phyloP scores from a whole-genome alignment of 306 rosid species.

The Vicia villosa region DNA sequence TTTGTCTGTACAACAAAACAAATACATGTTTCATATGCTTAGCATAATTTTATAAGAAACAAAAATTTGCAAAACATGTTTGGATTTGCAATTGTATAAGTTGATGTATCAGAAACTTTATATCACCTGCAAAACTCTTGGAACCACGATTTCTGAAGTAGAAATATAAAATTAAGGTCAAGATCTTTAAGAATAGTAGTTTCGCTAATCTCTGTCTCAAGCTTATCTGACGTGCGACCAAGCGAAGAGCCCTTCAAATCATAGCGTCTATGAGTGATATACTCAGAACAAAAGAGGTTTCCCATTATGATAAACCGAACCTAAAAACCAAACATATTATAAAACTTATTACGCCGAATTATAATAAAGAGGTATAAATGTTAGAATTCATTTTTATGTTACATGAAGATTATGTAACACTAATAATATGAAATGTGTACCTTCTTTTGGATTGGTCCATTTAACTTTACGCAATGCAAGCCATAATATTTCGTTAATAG shows the following conservation, averaged over 20 bases:
- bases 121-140: slow-evolving; percentile 82
- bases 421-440: slow-evolving; percentile 41
- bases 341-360: background rate
- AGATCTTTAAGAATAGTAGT: slow-evolving; percentile 93
- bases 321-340: slow-evolving; percentile 42
- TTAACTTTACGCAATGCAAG: slow-evolving; percentile 84
- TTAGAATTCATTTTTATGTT: slow-evolving; percentile 2
- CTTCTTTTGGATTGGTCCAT: slow-evolving; percentile 81
- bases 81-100: background rate
- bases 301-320: slow-evolving; percentile 97
- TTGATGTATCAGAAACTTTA: slow-evolving; percentile 3
- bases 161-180: slow-evolving; percentile 84
- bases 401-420: background rate
- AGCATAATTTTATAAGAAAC: slow-evolving; percentile 16
- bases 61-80: slow-evolving; percentile 5
- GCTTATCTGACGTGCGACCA: slow-evolving; percentile 82
- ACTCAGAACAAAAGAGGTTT: slow-evolving; percentile 71
- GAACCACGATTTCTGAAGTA: slow-evolving; percentile 67
- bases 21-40: slow-evolving; percentile 5
- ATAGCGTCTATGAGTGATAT: slow-evolving; percentile 71
- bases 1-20: slow-evolving; percentile 55
- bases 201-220: slow-evolving; percentile 75
- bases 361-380: background rate
- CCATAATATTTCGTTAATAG: slow-evolving; percentile 85
- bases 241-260: slow-evolving; percentile 92